Conservation (phyloP, 2,329 filamentous ascomycete species). For the Neurospora sp. region DNA sequence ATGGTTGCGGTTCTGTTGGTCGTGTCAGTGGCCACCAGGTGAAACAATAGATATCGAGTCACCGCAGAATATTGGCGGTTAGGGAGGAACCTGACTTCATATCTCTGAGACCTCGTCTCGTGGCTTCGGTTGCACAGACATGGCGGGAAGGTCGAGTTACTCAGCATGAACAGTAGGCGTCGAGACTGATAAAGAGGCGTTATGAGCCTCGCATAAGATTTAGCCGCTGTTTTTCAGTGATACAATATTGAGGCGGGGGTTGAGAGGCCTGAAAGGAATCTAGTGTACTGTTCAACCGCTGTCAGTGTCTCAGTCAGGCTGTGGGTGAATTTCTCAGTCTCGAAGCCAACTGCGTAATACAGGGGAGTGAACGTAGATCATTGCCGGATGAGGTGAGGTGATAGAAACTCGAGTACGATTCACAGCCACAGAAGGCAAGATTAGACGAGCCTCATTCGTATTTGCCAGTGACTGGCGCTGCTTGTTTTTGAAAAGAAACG, state of each 20-base stretch:
- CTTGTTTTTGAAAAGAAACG: background rate
- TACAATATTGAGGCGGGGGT: background rate
- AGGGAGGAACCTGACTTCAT: background rate
- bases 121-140: background rate
- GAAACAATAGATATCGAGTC: slow-evolving; percentile 9
- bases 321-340: background rate
- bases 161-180: background rate
- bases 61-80: background rate
- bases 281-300: background rate
- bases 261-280: background rate
- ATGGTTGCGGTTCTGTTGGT: background rate
- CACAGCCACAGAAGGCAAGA: background rate
- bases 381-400: background rate
- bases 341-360: background rate
- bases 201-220: background rate
- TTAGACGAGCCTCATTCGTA: background rate
- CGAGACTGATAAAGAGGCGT: background rate
- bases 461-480: background rate
- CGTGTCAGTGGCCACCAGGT: slow-evolving; percentile 6
- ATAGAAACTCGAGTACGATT: background rate
- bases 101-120: background rate
- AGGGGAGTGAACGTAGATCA: background rate
- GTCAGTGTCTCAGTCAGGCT: background rate
- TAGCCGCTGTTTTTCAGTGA: background rate
- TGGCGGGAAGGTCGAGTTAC: background rate